These are phyloP conservation scores for Knufia petricola DNA, from an alignment of 2,329 filamentous ascomycete genomes.

Conservation along the genomic window DNA sequence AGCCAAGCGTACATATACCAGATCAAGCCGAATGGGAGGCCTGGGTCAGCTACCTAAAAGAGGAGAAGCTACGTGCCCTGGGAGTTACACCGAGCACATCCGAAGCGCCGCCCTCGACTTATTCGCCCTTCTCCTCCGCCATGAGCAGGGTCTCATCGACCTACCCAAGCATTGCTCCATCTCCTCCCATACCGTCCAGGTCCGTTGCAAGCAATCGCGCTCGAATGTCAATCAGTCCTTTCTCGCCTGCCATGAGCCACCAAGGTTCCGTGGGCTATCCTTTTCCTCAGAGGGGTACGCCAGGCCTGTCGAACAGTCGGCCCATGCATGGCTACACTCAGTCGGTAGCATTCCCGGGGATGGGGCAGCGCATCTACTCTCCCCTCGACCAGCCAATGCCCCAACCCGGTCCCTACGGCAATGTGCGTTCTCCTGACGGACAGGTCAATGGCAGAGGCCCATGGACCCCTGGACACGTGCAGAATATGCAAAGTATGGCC, in stretches of 20 bases:
- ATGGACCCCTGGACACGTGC: conserved; percentile 51
- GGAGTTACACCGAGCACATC: conserved; percentile 74
- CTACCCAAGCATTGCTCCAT: conserved; percentile 68
- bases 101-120: conserved; percentile 51
- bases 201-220: conserved; percentile 64
- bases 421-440: conserved; percentile 26
- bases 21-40: conserved; percentile 55
- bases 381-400: conserved; percentile 59
- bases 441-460: conserved; percentile 36
- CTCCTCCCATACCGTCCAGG: conserved; percentile 69
- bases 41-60: conserved; percentile 73
- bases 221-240: conserved; percentile 50
- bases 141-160: conserved; percentile 63
- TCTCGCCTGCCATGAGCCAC: conserved; percentile 51
- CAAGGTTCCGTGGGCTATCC: conserved; percentile 45
- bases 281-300: conserved; percentile 48
- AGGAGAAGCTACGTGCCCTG: conserved; percentile 84
- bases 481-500: conserved; percentile 33
- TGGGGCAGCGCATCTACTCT: conserved; percentile 49
- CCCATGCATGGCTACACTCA: conserved; percentile 57
- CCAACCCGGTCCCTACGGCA: conserved; percentile 49
- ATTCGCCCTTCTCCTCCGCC: conserved; percentile 53
- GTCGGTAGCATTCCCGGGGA: conserved; percentile 58
- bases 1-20: conserved; percentile 34
- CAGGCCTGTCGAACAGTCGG: conserved; percentile 26